Percentiles rank a stretch among this genome's conserved stretches.
Evolutionary conservation across 192 early-diverging fungal genomes (phyloP).

Genomic region (Pilaira anomala): DNA sequence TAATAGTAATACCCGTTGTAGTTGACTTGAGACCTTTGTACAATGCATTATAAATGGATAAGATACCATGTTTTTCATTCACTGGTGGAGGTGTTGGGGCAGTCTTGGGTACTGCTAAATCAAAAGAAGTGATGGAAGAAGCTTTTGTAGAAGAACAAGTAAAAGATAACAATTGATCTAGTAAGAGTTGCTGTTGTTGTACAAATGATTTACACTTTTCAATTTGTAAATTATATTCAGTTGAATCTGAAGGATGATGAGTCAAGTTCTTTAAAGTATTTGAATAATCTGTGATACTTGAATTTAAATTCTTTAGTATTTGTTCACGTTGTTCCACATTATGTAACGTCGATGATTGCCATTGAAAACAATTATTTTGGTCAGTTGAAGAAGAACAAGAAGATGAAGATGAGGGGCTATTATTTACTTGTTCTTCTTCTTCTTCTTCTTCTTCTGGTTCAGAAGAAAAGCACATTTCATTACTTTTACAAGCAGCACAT

Average conservation of each 20-base stretch:
- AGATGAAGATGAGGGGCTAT: not conserved
- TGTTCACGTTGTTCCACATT: not conserved
- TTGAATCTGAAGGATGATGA: no score
- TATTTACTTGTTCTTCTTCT: not conserved
- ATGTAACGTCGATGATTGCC: not conserved
- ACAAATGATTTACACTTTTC: slow-evolving; percentile 7
- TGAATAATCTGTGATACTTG: slow-evolving; percentile 1
- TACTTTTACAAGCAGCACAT: no score
- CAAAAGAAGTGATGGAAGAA: no score
- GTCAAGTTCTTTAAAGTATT: no score
- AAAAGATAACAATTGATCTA: not conserved
- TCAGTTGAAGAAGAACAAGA: not conserved
- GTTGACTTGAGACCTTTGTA: not conserved
- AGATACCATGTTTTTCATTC: not conserved
- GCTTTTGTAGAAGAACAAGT: slow-evolving; percentile 4
- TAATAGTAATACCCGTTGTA: not conserved
- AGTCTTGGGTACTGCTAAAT: not conserved
- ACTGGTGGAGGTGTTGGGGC: not conserved
- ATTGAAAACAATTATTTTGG: no score
- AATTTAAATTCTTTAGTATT: not conserved
- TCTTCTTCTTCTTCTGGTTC: not conserved
- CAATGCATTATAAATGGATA: not conserved
- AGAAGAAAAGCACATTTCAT: not conserved
- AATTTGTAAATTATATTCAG: slow-evolving; percentile 4
- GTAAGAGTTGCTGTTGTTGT: not conserved